Percentiles rank a stretch among this genome's conserved stretches.
Conservation (phyloP, 495 filamentous ascomycete genomes). For the Podospora sp. region DNA sequence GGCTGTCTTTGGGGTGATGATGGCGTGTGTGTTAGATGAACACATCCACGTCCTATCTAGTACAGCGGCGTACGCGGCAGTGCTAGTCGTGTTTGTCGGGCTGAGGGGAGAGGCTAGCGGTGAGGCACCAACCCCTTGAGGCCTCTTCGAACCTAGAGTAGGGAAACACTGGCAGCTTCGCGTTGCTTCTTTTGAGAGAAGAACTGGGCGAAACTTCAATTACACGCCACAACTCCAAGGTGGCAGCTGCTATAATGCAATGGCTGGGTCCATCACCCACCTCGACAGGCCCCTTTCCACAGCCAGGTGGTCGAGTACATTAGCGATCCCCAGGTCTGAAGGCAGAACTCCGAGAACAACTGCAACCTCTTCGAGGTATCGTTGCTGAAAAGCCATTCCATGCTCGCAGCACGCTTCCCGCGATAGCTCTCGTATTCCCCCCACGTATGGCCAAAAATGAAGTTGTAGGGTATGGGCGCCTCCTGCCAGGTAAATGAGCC, state of each 20-base stretch:
- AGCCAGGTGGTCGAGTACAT: slow-evolving; percentile 52
- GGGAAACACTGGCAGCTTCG: no score
- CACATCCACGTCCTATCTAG: slow-evolving; percentile 4
- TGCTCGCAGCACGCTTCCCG: slow-evolving; percentile 54
- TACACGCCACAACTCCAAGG: no score
- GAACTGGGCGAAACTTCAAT: no score
- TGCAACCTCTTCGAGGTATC: slow-evolving; percentile 49
- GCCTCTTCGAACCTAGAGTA: no score
- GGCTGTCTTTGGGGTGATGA: neutral
- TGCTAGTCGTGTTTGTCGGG: slow-evolving; percentile 21
- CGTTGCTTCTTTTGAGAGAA: no score
- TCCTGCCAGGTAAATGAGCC: slow-evolving; percentile 43
- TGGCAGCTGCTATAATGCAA: neutral
- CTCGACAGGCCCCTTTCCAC: slow-evolving; percentile 38
- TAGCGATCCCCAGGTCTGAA: slow-evolving; percentile 44
- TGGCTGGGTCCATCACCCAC: slow-evolving; percentile 54
- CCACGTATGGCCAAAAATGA: slow-evolving; percentile 6
- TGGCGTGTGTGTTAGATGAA: slow-evolving; percentile 1
- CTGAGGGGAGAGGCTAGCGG: neutral
- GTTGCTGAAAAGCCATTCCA: slow-evolving; percentile 37
- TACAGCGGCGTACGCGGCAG: slow-evolving; percentile 17
- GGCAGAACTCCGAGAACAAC: slow-evolving; percentile 40
- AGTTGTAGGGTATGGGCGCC: slow-evolving; percentile 43
- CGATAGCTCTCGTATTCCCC: slow-evolving; percentile 52
- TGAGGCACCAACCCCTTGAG: no score